Evolutionary conservation across 805 yeast species (phyloP), one percentile per base, ranked within the genome.

Genomic region (Kazachstania viticola): DNA sequence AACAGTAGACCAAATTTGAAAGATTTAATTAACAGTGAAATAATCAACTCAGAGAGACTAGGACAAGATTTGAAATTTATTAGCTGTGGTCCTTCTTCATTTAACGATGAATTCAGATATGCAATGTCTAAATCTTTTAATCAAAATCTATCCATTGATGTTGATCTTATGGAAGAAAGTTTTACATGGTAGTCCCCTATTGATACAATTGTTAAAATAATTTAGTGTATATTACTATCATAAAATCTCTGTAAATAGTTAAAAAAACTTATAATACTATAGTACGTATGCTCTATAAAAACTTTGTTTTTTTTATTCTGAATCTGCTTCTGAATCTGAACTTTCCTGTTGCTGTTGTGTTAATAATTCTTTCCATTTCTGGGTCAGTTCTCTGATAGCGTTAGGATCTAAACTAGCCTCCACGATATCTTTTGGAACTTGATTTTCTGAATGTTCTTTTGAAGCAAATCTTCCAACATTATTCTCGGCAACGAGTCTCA

Each of bases 381-480:
- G 64, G 1, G 80, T 73, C 40, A 81, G 57, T 31, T 79, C 85
- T 9, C 71, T 75, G 69, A 84, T 77, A 0, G 79, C 69, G 14
- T 67, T 64, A 0, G 87, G 69, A 42, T 79, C 75, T 44, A 73
- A 46, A 21, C 81, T 66, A 2, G 95, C 95, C 50, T 84, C 91
- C 4, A 91, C 79, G 14, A 91, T 73, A 47, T 91, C 99, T 32
- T 70, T 65, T 0, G 99, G 99, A 3, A 91, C 95, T 47, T 82
- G 87, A 51, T 77, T 83, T 45, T 88, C 94, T 2, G 94, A 73
- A 49, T 83, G 88, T 30, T 83, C 94, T 41, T 79, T 82, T 0
- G 74, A 58, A 0, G 83, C 78, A 61, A 85, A 85, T 19, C 88
- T 62, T 0, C 84, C 81, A 5, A 80, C 60, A 39, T 84, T 81